Conservation (phyloP, 1,284 basidiomycete species). For the Boletellus deceptivus region DNA sequence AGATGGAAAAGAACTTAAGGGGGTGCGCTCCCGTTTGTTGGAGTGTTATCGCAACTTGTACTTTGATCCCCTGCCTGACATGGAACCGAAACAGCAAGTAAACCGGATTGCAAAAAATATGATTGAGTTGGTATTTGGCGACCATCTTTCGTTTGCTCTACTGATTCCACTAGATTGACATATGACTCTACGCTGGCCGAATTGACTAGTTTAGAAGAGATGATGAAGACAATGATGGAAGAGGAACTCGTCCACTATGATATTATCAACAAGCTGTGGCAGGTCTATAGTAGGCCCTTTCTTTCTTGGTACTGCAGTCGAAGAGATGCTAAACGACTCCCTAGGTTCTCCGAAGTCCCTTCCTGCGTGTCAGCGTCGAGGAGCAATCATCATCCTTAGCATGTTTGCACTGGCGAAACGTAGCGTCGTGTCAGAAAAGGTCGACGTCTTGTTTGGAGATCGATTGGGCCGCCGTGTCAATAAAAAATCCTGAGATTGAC, state of each 20-base stretch:
- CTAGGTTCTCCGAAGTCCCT: slow-evolving; percentile 73
- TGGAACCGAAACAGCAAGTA: slow-evolving; percentile 82
- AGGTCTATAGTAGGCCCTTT: slow-evolving; percentile 79
- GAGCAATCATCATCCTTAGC: slow-evolving; percentile 91
- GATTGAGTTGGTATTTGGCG: slow-evolving; percentile 70
- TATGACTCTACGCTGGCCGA: slow-evolving; percentile 93
- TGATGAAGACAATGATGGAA: slow-evolving; percentile 95
- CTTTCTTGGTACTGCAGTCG: background rate
- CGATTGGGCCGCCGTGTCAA: slow-evolving; percentile 76
- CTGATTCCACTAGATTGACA: slow-evolving; percentile 59
- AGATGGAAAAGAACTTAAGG: slow-evolving; percentile 86
- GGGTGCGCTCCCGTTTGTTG: slow-evolving; percentile 82
- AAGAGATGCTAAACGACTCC: background rate
- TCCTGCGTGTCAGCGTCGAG: slow-evolving; percentile 82
- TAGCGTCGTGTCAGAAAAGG: slow-evolving; percentile 82
- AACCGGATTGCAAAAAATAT: slow-evolving; percentile 98
- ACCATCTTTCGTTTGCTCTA: background rate
- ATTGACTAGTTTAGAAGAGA: slow-evolving; percentile 92
- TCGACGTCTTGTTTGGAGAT: slow-evolving; percentile 83
- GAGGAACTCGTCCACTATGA: slow-evolving; percentile 79
- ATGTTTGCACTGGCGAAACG: slow-evolving; percentile 91
- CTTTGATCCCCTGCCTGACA: slow-evolving; percentile 75
- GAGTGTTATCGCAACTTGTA: slow-evolving; percentile 90
- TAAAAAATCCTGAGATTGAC: background rate
- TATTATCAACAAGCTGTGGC: slow-evolving; percentile 91